Conservation (phyloP, 495 filamentous ascomycete species). For the Thozetella sp. region DNA sequence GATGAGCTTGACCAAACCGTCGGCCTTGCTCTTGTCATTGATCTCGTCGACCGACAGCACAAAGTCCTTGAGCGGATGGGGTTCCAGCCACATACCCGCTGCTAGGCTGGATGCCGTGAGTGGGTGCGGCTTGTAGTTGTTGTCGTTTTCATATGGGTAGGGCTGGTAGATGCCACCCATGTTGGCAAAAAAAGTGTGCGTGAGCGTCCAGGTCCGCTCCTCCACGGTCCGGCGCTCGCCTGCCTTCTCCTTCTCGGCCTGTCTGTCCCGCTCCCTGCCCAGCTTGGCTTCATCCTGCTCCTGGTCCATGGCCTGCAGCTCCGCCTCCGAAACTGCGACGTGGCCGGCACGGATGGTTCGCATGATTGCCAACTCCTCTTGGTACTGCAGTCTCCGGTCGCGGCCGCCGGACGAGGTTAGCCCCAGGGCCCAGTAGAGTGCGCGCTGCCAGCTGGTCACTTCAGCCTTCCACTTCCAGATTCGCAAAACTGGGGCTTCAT, state of each 20-base stretch:
- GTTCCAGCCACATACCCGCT: background rate
- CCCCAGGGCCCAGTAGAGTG: background rate
- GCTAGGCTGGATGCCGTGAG: background rate
- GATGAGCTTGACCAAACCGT: slow-evolving; percentile 21
- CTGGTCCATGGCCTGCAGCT: background rate
- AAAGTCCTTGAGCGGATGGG: background rate
- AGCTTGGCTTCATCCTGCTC: background rate
- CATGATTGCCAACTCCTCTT: background rate
- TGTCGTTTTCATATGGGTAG: background rate
- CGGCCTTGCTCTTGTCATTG: slow-evolving; percentile 34
- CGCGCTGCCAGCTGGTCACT: background rate
- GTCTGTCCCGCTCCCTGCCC: no score
- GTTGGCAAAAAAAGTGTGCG: slow-evolving; percentile 36
- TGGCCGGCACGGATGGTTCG: background rate
- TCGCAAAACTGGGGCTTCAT: background rate
- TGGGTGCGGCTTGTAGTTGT: background rate
- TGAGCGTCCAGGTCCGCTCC: slow-evolving; percentile 25
- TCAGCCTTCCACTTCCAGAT: background rate
- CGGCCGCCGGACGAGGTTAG: background rate
- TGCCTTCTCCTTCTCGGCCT: background rate
- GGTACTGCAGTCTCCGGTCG: background rate
- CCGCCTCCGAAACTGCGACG: background rate
- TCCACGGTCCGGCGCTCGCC: background rate
- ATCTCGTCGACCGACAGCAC: slow-evolving; percentile 20
- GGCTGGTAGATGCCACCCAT: slow-evolving; percentile 34